Conservation (phyloP, 306 rosid species). For the Psophocarpus tetragonolobus region DNA sequence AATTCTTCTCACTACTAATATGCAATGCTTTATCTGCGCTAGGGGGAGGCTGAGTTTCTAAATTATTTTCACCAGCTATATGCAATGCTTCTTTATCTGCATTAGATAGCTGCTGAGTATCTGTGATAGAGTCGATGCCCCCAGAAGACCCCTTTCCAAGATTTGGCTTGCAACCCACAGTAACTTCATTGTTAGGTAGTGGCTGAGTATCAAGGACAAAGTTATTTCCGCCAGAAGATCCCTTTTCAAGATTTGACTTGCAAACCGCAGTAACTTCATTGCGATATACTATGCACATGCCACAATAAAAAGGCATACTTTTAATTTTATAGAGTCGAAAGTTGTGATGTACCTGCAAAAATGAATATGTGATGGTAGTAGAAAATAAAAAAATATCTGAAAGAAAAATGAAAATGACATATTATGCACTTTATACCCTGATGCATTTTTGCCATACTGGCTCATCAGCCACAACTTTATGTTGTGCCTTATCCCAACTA, state of each 20-base stretch:
- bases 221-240: constrained; percentile 19
- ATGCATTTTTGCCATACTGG: constrained; percentile 50
- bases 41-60: constrained; percentile 20
- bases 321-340: constrained; percentile 44
- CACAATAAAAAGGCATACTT: constrained; percentile 53
- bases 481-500: constrained; percentile 51
- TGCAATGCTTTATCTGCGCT: constrained; percentile 4
- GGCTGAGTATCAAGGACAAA: constrained; percentile 13
- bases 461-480: constrained; percentile 56
- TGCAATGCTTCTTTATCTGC: constrained; percentile 18
- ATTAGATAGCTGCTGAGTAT: neutral
- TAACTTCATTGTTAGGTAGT: neutral
- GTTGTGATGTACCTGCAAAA: constrained; percentile 53
- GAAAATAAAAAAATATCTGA: constrained; percentile 7
- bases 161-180: too few species aligned
- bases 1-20: constrained; percentile 24
- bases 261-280: constrained; percentile 39
- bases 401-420: neutral
- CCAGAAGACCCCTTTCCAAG: too few species aligned
- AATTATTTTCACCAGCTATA: constrained; percentile 17
- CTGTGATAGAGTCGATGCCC: neutral
- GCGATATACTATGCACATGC: constrained; percentile 48
- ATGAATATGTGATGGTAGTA: constrained; percentile 5
- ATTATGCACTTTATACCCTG: constrained; percentile 43
- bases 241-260: constrained; percentile 38